Conservation (phyloP, 2,329 filamentous ascomycete genomes). For the Colletotrichum costaricense region DNA sequence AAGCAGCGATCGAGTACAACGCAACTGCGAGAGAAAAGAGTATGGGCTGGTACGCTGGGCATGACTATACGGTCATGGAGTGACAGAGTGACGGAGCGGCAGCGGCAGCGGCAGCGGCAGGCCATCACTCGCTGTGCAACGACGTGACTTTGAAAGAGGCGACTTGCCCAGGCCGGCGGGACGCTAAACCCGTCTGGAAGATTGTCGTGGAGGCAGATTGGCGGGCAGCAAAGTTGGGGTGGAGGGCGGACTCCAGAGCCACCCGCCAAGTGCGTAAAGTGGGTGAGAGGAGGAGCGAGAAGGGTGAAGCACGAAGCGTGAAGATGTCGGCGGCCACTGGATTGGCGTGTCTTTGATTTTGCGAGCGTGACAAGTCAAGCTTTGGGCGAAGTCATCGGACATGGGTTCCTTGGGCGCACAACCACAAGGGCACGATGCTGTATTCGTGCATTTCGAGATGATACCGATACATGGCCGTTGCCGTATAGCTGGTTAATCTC, state of each 20-base stretch:
- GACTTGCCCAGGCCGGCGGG: constrained; percentile 29
- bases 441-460: not conserved
- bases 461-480: not conserved
- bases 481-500: not conserved
- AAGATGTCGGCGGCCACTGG: constrained; percentile 20
- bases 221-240: constrained; percentile 10
- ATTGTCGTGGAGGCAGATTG: constrained; percentile 29
- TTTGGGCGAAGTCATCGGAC: constrained; percentile 19
- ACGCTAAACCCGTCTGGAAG: constrained; percentile 27
- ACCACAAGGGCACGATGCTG: not conserved
- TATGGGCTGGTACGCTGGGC: not conserved
- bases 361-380: constrained; percentile 30
- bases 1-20: not conserved
- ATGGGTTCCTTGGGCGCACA: not conserved
- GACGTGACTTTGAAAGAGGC: constrained; percentile 27
- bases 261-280: constrained; percentile 34
- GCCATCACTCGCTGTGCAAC: not conserved
- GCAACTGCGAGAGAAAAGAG: not conserved
- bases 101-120: not conserved
- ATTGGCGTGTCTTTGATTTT: constrained; percentile 30
- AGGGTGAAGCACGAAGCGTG: not conserved
- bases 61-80: not conserved
- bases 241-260: constrained; percentile 22
- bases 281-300: constrained; percentile 18
- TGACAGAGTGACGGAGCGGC: not conserved